Conservation (phyloP, 2,329 filamentous ascomycete genomes). For the Tolypocladium album region DNA sequence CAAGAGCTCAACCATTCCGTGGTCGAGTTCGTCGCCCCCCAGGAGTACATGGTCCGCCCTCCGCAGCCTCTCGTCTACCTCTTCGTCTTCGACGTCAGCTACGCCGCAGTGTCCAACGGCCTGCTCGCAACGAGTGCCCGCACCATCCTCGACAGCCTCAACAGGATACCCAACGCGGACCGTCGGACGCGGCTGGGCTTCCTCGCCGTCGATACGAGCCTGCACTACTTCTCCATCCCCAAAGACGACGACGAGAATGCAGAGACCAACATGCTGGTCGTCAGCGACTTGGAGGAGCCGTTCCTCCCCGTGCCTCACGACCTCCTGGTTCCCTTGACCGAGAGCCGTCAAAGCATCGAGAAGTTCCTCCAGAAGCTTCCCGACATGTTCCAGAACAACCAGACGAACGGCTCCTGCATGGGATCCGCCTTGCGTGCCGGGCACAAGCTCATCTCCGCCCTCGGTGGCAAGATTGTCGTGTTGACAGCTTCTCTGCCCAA, state of each 20-base stretch:
- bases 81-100: slow-evolving; percentile 92
- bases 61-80: slow-evolving; percentile 92
- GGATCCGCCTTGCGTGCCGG: slow-evolving; percentile 85
- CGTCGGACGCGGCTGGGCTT: slow-evolving; percentile 87
- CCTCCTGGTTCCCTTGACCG: slow-evolving; percentile 76
- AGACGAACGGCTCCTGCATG: slow-evolving; percentile 85
- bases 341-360: slow-evolving; percentile 86
- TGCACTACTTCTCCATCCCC: slow-evolving; percentile 94
- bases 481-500: slow-evolving; percentile 86
- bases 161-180: slow-evolving; percentile 96
- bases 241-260: slow-evolving; percentile 76
- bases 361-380: slow-evolving; percentile 84
- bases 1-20: slow-evolving; percentile 93
- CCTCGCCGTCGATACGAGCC: slow-evolving; percentile 84
- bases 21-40: slow-evolving; percentile 92
- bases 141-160: slow-evolving; percentile 89
- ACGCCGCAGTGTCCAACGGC: slow-evolving; percentile 78
- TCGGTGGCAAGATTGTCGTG: slow-evolving; percentile 91
- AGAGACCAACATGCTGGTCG: slow-evolving; percentile 84
- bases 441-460: slow-evolving; percentile 88
- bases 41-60: slow-evolving; percentile 98
- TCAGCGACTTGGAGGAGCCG: slow-evolving; percentile 91
- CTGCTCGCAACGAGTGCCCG: slow-evolving; percentile 85
- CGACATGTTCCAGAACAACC: slow-evolving; percentile 92
- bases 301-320: slow-evolving; percentile 92